phyloP scores from a whole-genome alignment of 441 rosid genomes.

The Capsella rubella region DNA sequence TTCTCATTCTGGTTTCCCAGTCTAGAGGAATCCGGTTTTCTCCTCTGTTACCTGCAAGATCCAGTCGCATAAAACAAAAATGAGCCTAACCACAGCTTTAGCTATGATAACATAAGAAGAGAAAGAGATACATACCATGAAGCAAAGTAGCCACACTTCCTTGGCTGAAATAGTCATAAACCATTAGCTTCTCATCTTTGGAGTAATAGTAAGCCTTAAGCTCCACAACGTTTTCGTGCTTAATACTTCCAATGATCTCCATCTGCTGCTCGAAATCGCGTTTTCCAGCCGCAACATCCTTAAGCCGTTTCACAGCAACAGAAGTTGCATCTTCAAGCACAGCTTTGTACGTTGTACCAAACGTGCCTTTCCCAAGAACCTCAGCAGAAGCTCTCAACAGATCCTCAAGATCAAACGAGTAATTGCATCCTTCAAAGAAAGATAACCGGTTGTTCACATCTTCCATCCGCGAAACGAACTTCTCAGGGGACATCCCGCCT shows the following conservation, averaged over 20 bases:
- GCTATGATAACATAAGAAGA: neutral
- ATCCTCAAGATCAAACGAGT: conserved; percentile 87
- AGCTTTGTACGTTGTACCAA: conserved; percentile 90
- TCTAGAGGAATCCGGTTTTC: conserved; percentile 70
- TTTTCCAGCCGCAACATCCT: conserved; percentile 82
- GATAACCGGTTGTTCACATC: conserved; percentile 71
- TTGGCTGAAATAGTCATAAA: conserved; percentile 70
- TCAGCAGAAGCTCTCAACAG: conserved; percentile 96
- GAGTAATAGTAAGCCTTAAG: conserved; percentile 90
- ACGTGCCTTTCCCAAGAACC: conserved; percentile 90
- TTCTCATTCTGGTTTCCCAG: conserved; percentile 82
- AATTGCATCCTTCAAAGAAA: conserved; percentile 83
- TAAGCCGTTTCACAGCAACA: conserved; percentile 89
- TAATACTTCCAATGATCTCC: conserved; percentile 79
- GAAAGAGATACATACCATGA: conserved; percentile 65
- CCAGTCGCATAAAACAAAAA: neutral
- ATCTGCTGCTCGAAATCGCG: conserved; percentile 95
- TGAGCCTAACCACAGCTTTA: neutral
- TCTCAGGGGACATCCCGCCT: conserved; percentile 70
- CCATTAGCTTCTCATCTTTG: conserved; percentile 97
- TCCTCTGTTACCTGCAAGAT: conserved; percentile 69
- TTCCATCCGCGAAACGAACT: conserved; percentile 63
- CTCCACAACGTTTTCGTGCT: conserved; percentile 83
- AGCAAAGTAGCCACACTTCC: conserved; percentile 84
- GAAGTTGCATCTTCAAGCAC: conserved; percentile 81